Percentiles rank a stretch among this genome's conserved stretches.
phyloP scores from a whole-genome alignment of 148 eudicot species.

The Drosera capensis region DNA sequence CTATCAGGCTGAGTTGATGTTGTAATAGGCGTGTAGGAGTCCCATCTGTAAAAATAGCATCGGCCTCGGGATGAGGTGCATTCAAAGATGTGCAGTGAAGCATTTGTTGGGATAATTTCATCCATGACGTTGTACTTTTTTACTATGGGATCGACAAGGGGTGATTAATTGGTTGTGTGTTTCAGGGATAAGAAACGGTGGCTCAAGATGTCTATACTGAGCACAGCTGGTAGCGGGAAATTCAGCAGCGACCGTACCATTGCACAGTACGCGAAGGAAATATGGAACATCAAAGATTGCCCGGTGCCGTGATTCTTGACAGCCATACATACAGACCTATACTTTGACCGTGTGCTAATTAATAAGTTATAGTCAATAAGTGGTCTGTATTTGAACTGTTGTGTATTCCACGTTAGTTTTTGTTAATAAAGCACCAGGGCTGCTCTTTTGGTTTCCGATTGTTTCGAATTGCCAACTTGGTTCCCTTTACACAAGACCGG shows the following conservation, averaged over 20 bases:
- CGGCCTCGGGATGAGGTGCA: too few species aligned
- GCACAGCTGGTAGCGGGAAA: slow-evolving; percentile 95
- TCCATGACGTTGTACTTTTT: background rate
- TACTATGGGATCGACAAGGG: background rate
- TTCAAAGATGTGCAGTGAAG: too few species aligned
- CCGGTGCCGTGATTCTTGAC: slow-evolving; percentile 31
- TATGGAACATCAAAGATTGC: slow-evolving; percentile 77
- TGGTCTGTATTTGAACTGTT: background rate
- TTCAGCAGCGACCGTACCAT: slow-evolving; percentile 96
- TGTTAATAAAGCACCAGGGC: too few species aligned
- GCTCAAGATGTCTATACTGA: slow-evolving; percentile 85
- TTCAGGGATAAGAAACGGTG: slow-evolving; percentile 81
- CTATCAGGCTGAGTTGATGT: too few species aligned
- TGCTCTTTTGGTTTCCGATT: too few species aligned
- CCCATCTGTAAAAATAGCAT: too few species aligned
- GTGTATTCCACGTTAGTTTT: background rate
- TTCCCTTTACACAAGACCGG: too few species aligned
- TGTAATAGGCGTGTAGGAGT: too few species aligned
- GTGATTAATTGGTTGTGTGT: background rate
- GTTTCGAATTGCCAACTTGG: too few species aligned
- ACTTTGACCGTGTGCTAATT: too few species aligned
- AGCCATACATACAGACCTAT: too few species aligned
- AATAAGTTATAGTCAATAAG: background rate
- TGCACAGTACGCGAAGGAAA: slow-evolving; percentile 81
- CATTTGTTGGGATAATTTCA: too few species aligned